Evolutionary conservation across 2,329 filamentous ascomycete genomes (phyloP), one percentile per base, ranked within the genome.

Genomic region (Diplodia seriata): DNA sequence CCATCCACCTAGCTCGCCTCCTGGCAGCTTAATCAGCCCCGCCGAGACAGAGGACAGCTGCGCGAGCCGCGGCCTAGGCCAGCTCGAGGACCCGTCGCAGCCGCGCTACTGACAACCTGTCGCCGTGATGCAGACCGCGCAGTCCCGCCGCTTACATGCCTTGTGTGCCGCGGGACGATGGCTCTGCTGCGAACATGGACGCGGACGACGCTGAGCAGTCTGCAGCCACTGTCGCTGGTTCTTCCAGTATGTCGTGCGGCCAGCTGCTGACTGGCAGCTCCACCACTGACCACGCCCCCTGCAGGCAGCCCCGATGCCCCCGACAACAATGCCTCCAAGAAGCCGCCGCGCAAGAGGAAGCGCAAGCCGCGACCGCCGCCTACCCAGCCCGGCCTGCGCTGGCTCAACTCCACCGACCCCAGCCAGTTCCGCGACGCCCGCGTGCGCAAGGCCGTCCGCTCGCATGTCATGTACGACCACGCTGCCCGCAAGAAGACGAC

Each of bases 381-480:
- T 14, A 26, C 40, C 57, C 57, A 62, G 57, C 57, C 57, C 40
- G 57, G 57, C 57, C 57, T 62, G 40, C 57, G 57, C 57, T 62
- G 57, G 57, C 57, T 62, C 4, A 62, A 62, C 18, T 62, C 57
- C 26, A 62, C 57, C 57, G 57, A 62, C 5, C 57, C 57, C 43
- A 62, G 57, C 38, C 57, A 62, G 57, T 62, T 62, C 18, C 38
- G 57, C 7, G 40, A 49, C 14, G 57, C 47, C 8, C 40, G 57
- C 18, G 57, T 62, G 14, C 57, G 57, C 40, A 62, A 62, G n/a
- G 40, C 57, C 26, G 57, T 62, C 40, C 57, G 57, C 40, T 62
- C 57, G 23, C 57, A 62, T 50, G 57, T 62, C 26, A 62, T 62
- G 57, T 62, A 62, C 40, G 57, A 62, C 29, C 57, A 62, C 23